These are phyloP conservation scores for Pleoardoris graminearum DNA, from an alignment of 2,329 filamentous ascomycete species.

Conservation along the genomic window DNA sequence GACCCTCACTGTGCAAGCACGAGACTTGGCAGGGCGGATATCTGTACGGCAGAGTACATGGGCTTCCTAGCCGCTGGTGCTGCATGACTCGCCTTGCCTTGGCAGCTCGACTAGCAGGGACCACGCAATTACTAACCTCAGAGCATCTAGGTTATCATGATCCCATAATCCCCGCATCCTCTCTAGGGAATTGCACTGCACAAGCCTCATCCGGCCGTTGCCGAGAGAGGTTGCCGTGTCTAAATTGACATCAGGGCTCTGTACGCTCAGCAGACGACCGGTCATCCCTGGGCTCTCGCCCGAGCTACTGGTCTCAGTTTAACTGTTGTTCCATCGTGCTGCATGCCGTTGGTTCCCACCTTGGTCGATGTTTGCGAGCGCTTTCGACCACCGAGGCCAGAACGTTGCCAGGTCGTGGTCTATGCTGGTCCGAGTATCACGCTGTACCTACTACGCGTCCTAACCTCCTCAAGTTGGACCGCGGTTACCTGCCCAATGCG, in stretches of 20 bases:
- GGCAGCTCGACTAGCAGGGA: slow-evolving; percentile 17
- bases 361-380: background rate
- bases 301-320: background rate
- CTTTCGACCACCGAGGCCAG: background rate
- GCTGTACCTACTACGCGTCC: no score
- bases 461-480: no score
- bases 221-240: background rate
- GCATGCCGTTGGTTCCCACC: background rate
- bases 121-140: slow-evolving; percentile 29
- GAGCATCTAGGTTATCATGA: slow-evolving; percentile 23
- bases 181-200: slow-evolving; percentile 9
- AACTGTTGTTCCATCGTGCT: background rate
- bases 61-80: slow-evolving; percentile 5
- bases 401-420: background rate
- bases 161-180: slow-evolving; percentile 20
- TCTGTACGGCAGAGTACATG: background rate
- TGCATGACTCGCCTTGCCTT: slow-evolving; percentile 15
- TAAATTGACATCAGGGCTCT: background rate
- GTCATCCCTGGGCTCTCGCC: background rate
- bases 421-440: background rate
- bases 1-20: background rate
- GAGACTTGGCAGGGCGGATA: slow-evolving; percentile 14
- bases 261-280: background rate
- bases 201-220: slow-evolving; percentile 11
- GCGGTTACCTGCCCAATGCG: background rate